Conservation (phyloP, 2,329 filamentous ascomycete species). For the Penicillium sp. region DNA sequence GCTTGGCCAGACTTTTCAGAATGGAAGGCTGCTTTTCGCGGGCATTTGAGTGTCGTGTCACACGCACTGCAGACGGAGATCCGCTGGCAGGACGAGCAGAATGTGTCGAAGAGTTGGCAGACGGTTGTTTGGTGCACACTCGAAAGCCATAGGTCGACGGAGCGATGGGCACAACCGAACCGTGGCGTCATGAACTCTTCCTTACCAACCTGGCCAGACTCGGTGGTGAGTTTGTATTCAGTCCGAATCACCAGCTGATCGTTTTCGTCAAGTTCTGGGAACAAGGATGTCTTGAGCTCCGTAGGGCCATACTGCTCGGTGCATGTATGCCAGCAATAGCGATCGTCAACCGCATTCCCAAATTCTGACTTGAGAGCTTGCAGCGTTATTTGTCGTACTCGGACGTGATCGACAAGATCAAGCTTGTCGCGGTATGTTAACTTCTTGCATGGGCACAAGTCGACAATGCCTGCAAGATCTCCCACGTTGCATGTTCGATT, state of each 20-base stretch:
- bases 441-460: constrained; percentile 44
- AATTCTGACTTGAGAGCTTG: constrained; percentile 29
- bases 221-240: constrained; percentile 39
- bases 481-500: constrained; percentile 37
- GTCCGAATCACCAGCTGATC: constrained; percentile 37
- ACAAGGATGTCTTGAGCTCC: constrained; percentile 36
- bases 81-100: constrained; percentile 36
- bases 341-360: constrained; percentile 29
- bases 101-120: constrained; percentile 36
- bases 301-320: constrained; percentile 37
- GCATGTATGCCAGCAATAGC: constrained; percentile 43
- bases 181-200: constrained; percentile 42
- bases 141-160: constrained; percentile 42
- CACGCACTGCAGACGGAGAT: constrained; percentile 41
- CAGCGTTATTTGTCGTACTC: constrained; percentile 30
- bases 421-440: constrained; percentile 41
- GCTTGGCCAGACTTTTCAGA: constrained; percentile 26
- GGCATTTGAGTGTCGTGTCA: constrained; percentile 35
- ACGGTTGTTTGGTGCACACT: constrained; percentile 40
- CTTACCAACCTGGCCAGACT: constrained; percentile 37
- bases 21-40: constrained; percentile 34
- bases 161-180: constrained; percentile 43
- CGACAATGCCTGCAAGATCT: constrained; percentile 38
- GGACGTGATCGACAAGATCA: constrained; percentile 36
- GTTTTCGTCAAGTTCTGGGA: constrained; percentile 35